Evolutionary conservation across 75 land plant genomes (phyloP).

Genomic region (Cryptomeria japonica): DNA sequence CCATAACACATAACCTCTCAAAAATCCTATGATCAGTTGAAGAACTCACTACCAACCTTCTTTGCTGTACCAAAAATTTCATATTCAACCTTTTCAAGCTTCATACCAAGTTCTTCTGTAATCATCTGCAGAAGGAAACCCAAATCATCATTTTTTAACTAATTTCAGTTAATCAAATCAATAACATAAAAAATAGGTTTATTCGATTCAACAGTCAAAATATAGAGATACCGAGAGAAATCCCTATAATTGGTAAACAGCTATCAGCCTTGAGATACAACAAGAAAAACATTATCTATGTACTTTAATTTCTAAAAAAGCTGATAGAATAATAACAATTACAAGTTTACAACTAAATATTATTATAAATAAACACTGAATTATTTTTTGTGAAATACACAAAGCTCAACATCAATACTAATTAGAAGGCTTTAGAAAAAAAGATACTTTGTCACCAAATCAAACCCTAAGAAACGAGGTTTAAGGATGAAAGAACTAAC

Average conservation of each 20-base stretch:
- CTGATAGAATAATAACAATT: neutral
- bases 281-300: neutral
- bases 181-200: neutral
- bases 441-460: neutral
- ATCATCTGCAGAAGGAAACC: slow-evolving; percentile 51
- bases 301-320: neutral
- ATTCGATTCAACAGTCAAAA: neutral
- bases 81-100: slow-evolving; percentile 49
- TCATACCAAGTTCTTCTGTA: slow-evolving; percentile 61
- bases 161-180: neutral
- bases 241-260: neutral
- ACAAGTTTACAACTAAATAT: neutral
- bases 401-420: neutral
- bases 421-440: neutral
- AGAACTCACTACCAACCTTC: slow-evolving; percentile 49
- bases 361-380: neutral
- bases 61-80: slow-evolving; percentile 73
- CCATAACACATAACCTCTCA: neutral
- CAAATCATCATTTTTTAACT: neutral
- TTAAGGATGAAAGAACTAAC: slow-evolving; percentile 24
- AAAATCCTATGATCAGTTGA: neutral
- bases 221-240: neutral
- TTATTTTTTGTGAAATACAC: neutral
- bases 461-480: neutral
- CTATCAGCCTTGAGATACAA: neutral